phyloP scores from a whole-genome alignment of 2,329 filamentous ascomycete genomes.

The Fusarium compactum region DNA sequence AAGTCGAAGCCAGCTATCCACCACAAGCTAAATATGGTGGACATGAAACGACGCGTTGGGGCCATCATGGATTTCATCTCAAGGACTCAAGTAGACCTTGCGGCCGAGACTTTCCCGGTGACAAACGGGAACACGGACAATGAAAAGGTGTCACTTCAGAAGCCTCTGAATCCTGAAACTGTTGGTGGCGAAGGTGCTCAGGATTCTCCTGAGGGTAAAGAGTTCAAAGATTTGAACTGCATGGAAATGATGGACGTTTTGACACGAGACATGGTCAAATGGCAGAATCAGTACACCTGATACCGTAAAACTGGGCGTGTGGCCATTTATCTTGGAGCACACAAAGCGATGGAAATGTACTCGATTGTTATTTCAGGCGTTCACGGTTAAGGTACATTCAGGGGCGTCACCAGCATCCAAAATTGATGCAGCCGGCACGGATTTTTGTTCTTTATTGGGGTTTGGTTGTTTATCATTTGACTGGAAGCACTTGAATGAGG shows the following conservation, averaged over 20 bases:
- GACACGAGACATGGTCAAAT: conserved; percentile 83
- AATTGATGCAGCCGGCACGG: conserved; percentile 33
- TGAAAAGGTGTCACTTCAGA: conserved; percentile 57
- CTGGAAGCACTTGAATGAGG: conserved; percentile 17
- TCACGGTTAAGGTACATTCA: conserved; percentile 40
- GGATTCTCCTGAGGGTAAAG: conserved; percentile 52
- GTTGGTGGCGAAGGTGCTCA: conserved; percentile 44
- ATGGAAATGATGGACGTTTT: conserved; percentile 92
- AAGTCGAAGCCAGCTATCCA: conserved; percentile 65
- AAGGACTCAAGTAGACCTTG: conserved; percentile 88
- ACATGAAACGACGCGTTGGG: conserved; percentile 86
- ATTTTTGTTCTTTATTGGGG: conserved; percentile 22
- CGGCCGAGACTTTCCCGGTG: conserved; percentile 68
- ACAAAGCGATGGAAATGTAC: neutral
- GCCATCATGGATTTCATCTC: conserved; percentile 92
- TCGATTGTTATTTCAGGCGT: conserved; percentile 36
- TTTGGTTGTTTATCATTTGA: conserved; percentile 22
- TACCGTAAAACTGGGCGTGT: conserved; percentile 1
- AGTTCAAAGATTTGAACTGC: conserved; percentile 81
- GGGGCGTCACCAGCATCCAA: conserved; percentile 43
- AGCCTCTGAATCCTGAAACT: conserved; percentile 48
- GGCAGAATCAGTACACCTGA: conserved; percentile 78
- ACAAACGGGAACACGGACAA: conserved; percentile 55
- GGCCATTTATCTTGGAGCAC: neutral
- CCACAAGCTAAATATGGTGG: conserved; percentile 83